Base-by-base conservation (phyloP, 768 basidiomycete genomes). In the Suillus fuscotomentosus region DNA sequence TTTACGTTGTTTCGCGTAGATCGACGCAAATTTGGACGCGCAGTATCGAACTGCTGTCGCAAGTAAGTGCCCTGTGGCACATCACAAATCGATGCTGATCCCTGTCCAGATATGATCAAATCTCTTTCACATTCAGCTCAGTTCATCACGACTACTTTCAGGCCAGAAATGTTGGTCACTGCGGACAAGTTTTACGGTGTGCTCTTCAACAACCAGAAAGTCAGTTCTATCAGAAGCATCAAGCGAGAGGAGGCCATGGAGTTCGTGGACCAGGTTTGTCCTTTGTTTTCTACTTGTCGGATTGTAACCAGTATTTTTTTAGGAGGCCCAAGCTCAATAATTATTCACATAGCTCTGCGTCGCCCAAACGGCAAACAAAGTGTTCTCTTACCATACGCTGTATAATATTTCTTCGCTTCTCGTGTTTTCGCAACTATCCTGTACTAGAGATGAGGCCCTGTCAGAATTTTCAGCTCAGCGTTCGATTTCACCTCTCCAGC, bases 181-280 rank as follows among this genome's bases (percentile, higher is more conserved):
- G 95, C 96, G 0, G 96, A 98, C 76, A 95, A 97, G 73, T 98
- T 97, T 75, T 98, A 98, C 67, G 97, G 97, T 15, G 97, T 99
- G 11, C 78, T 97, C 65, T 98, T 97, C 80, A 94, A 97, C 76
- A 94, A 91, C 70, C 93, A 97, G 73, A 98, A 98, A 75, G 90
- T 99, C 64, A 94, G 92, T 62, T 91, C 91, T 0, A 95, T 98
- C 53, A 84, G 89, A 42, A 83, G 86, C 43, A 98, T 98, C 76
- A 91, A 88, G 69, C 84, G 90, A 51, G 95, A 96, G 68, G 92
- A 97, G 69, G 96, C 96, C 5, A 88, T 89, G 83, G 90, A 95
- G 71, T 98, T 99, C 76, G 92, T 99, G 34, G 97, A 99, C 72
- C 90, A 91, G 83, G 90, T 87, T 54, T 15, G 81, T 77, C 4